A percentile compares a stretch with the other conserved stretches of the same genome.
Conservation (phyloP, 1,139 yeast genomes). For the Taiozyma onychis region DNA sequence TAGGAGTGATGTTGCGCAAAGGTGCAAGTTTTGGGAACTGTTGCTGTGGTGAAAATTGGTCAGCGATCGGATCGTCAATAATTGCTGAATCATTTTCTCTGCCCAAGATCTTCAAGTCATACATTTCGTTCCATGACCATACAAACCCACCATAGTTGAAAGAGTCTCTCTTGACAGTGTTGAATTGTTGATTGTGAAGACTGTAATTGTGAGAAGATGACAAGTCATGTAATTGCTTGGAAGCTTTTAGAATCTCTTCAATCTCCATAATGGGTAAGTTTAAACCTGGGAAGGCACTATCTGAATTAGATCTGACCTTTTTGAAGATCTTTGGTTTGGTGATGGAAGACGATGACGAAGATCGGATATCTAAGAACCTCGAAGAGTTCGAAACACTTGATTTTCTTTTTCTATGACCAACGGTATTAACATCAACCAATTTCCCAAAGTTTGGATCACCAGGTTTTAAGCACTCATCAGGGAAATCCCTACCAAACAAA, state of each 20-base stretch:
- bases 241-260: constrained; percentile 22
- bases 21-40: background rate
- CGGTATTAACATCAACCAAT: constrained; percentile 32
- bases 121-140: constrained; percentile 21
- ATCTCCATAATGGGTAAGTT: constrained; percentile 13
- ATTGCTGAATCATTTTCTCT: constrained; percentile 14
- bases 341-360: background rate
- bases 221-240: constrained; percentile 22
- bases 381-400: constrained; percentile 10
- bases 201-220: constrained; percentile 7
- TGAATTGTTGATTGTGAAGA: background rate
- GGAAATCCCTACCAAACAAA: constrained; percentile 70
- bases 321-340: constrained; percentile 2
- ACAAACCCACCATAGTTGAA: constrained; percentile 24
- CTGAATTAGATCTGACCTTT: constrained; percentile 20
- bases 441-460: constrained; percentile 65
- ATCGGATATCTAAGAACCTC: background rate
- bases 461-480: constrained; percentile 63
- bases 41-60: background rate
- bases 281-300: constrained; percentile 1
- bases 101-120: constrained; percentile 18
- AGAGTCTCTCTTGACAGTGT: background rate
- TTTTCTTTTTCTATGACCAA: constrained; percentile 13
- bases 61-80: constrained; percentile 2
- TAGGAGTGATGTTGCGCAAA: background rate